Conservation (phyloP, 2,329 filamentous ascomycete genomes). For the Sclerotinia borealis region DNA sequence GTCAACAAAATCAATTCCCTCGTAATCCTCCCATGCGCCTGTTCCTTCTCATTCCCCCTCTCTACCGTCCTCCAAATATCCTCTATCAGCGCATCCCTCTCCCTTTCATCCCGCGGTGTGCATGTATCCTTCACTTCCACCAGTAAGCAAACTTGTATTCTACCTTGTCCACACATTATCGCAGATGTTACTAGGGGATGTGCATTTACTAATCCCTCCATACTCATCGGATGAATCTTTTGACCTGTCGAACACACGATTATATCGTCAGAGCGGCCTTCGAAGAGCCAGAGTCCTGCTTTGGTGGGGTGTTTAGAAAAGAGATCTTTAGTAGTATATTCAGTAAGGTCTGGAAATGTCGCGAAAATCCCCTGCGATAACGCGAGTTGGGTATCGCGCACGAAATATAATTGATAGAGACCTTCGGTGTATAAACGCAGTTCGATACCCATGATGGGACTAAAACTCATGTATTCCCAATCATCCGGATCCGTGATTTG, state of each 20-base stretch:
- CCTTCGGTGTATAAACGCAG: not conserved
- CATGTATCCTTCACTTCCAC: not conserved
- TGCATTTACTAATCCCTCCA: not conserved
- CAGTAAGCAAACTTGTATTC: not conserved
- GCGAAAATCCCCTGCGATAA: slow-evolving; percentile 31
- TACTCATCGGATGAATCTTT: slow-evolving; percentile 38
- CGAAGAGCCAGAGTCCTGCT: slow-evolving; percentile 33
- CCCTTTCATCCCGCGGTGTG: not conserved
- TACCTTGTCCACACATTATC: not conserved
- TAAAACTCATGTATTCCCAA: not conserved
- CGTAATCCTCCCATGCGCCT: not conserved
- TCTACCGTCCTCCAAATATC: not conserved
- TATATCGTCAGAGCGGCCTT: slow-evolving; percentile 36
- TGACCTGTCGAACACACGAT: slow-evolving; percentile 40
- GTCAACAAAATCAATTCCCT: not conserved
- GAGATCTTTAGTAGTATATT: slow-evolving; percentile 31
- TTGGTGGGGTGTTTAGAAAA: slow-evolving; percentile 35
- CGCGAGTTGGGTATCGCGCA: not conserved
- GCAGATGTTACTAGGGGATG: not conserved
- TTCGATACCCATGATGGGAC: not conserved
- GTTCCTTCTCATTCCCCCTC: not conserved
- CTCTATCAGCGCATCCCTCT: not conserved
- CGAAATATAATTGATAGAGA: slow-evolving; percentile 26
- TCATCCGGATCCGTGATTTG: not conserved
- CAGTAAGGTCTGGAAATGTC: slow-evolving; percentile 20